Evolutionary conservation across 208 protist genomes (phyloP), one percentile per base, ranked within the genome.

Genomic region (Leishmania amazonensis): DNA sequence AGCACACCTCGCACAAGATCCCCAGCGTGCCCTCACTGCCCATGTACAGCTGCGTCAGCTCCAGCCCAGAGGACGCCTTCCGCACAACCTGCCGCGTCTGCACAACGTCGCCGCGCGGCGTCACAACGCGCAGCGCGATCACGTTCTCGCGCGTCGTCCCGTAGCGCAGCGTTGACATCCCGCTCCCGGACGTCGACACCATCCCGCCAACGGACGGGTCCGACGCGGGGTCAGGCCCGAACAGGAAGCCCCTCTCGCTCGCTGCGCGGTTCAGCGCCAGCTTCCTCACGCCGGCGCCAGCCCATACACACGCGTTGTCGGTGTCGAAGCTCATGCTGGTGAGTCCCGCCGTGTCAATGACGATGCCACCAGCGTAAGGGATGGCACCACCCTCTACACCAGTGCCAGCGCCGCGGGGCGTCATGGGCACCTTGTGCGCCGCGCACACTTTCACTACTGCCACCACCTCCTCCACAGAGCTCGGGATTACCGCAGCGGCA

Each of bases 11-110:
- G 19, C 89, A 93, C 51, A 98, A 81, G 38, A 99, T 84, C 45
- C 94, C 97, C 3, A 99, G 87, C 54, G 96, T 98, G 45, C 95
- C 97, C 81, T 99, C 97, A 21, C 85, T 87, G 24, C 95, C 96
- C 70, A 97, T 90, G 80, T 97, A 98, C 53, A 99, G 86, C 80
- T 93, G 88, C 58, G 93, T 98, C 54, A 98, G 84, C 84, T 99
- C 94, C 73, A 97, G 96, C 24, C 97, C 96, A 7, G 92, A 78
- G n/a, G 91, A 96, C 15, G 88, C 93, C 88, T 98, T 98, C 65
- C 92, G 93, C 65, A 95, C 93, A 58, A 90, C 83, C 71, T 91
- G 81, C 65, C 86, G 84, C 35, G 93, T 95, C 81, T 94, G 87
- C 64, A 96, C 78, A 40, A 93, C 75, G 45, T 87, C 78, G 9